A percentile compares a stretch with the other conserved stretches of the same genome.
These are phyloP conservation scores for Fusarium austroafricanum DNA, from an alignment of 2,329 filamentous ascomycete species.

Conservation along the genomic window DNA sequence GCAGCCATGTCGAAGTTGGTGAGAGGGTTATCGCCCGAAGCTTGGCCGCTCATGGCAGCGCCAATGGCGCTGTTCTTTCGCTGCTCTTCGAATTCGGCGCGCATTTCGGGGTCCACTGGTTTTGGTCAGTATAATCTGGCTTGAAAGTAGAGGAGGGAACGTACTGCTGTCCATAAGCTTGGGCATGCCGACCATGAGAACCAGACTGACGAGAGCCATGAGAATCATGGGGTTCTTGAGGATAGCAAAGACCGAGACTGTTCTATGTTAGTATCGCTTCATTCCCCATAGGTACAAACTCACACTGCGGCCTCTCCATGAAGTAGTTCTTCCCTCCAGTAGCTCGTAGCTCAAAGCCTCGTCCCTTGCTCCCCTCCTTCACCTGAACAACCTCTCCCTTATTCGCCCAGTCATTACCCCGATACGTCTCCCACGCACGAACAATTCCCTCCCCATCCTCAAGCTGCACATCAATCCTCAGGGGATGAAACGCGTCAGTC, in stretches of 20 bases:
- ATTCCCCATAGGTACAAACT: constrained; percentile 53
- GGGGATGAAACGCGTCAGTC: constrained; percentile 79
- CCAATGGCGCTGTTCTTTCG: constrained; percentile 80
- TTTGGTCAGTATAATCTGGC: neutral
- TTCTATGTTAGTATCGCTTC: constrained; percentile 4
- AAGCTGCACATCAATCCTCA: constrained; percentile 77
- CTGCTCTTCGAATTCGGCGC: constrained; percentile 90
- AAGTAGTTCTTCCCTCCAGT: constrained; percentile 79
- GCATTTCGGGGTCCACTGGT: constrained; percentile 95
- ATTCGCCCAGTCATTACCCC: constrained; percentile 91
- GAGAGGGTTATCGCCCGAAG: constrained; percentile 56
- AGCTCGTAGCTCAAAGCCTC: constrained; percentile 70
- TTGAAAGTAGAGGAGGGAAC: constrained; percentile 50
- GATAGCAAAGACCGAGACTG: constrained; percentile 82
- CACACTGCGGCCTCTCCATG: constrained; percentile 79
- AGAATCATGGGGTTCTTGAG: constrained; percentile 98
- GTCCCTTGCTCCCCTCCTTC: constrained; percentile 52
- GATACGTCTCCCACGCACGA: constrained; percentile 83
- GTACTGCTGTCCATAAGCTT: constrained; percentile 95
- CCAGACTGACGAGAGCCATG: constrained; percentile 85
- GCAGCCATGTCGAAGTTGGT: constrained; percentile 71
- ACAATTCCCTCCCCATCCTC: constrained; percentile 57
- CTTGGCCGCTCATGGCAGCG: constrained; percentile 60
- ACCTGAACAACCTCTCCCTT: constrained; percentile 72
- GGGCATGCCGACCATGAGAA: constrained; percentile 90